phyloP scores from a whole-genome alignment of 2,329 filamentous ascomycete genomes.

The Apiospora aurea region DNA sequence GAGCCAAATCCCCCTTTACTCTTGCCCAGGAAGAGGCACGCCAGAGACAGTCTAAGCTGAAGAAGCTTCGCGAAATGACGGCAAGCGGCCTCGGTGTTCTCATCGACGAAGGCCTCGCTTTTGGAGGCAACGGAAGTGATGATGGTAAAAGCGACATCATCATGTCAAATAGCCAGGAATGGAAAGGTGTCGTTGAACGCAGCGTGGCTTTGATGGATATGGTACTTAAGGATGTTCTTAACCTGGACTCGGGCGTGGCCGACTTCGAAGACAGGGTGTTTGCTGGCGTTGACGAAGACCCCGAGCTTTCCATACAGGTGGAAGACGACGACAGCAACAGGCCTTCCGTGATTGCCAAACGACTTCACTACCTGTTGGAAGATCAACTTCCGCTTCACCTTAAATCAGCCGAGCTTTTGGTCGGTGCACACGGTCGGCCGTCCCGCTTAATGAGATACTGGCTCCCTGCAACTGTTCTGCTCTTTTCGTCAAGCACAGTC shows the following conservation, averaged over 20 bases:
- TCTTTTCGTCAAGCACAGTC: conserved; percentile 88
- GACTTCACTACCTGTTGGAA: conserved; percentile 74
- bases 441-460: conserved; percentile 83
- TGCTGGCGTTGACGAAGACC: conserved; percentile 66
- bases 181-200: conserved; percentile 77
- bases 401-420: conserved; percentile 59
- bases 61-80: conserved; percentile 77
- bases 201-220: conserved; percentile 88
- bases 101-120: conserved; percentile 82
- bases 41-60: conserved; percentile 74
- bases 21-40: conserved; percentile 77
- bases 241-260: conserved; percentile 65
- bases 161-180: conserved; percentile 54
- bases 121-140: conserved; percentile 65
- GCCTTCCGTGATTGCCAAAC: conserved; percentile 68
- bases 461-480: conserved; percentile 74
- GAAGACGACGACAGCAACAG: conserved; percentile 55
- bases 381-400: conserved; percentile 73
- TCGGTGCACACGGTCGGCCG: conserved; percentile 76
- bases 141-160: conserved; percentile 57
- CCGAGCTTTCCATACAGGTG: conserved; percentile 61
- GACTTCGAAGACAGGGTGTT: conserved; percentile 74
- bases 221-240: conserved; percentile 75
- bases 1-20: conserved; percentile 80
- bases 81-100: conserved; percentile 87